Conservation (phyloP, 352 stramenopile genomes). For the Saprolegnia parasitica region DNA sequence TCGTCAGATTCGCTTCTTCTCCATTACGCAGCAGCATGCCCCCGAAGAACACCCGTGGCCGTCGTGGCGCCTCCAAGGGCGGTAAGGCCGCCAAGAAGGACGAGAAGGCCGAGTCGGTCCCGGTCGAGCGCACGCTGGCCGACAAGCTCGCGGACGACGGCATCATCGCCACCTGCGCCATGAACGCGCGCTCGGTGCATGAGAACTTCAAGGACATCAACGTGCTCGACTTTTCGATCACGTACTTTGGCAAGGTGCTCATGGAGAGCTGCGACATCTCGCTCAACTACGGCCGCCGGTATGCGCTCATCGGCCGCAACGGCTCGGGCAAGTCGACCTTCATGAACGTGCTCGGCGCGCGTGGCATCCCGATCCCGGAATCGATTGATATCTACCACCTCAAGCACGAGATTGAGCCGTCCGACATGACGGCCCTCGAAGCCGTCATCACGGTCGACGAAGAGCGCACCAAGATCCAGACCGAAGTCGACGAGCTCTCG, state of each 20-base stretch:
- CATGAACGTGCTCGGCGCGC: conserved; percentile 95
- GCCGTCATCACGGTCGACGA: conserved; percentile 94
- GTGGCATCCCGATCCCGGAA: conserved; percentile 92
- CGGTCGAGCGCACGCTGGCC: conserved; percentile 37
- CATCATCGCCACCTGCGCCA: conserved; percentile 96
- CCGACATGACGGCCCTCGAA: conserved; percentile 91
- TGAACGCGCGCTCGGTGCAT: conserved; percentile 87
- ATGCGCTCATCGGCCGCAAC: conserved; percentile 96
- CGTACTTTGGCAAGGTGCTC: conserved; percentile 94
- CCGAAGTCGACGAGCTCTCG: conserved; percentile 90
- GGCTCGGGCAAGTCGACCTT: conserved; percentile 97
- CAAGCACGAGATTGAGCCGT: conserved; percentile 95
- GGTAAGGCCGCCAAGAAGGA: conserved; percentile 28
- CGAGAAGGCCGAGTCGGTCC: conserved; percentile 4
- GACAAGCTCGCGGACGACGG: conserved; percentile 90
- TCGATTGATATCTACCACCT: conserved; percentile 97
- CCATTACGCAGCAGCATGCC: conserved; percentile 5
- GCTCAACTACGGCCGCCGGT: conserved; percentile 97
- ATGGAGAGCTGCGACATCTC: conserved; percentile 95
- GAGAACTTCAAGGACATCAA: conserved; percentile 98
- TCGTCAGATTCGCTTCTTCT: conserved; percentile 2
- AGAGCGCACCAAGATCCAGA: conserved; percentile 89
- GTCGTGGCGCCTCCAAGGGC: conserved; percentile 18
- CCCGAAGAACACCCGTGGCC: conserved; percentile 26
- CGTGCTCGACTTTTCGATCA: conserved; percentile 95